Evolutionary conservation across 495 filamentous ascomycete genomes (phyloP), one percentile per base, ranked within the genome.

Genomic region (Podospora pseudopauciseta): DNA sequence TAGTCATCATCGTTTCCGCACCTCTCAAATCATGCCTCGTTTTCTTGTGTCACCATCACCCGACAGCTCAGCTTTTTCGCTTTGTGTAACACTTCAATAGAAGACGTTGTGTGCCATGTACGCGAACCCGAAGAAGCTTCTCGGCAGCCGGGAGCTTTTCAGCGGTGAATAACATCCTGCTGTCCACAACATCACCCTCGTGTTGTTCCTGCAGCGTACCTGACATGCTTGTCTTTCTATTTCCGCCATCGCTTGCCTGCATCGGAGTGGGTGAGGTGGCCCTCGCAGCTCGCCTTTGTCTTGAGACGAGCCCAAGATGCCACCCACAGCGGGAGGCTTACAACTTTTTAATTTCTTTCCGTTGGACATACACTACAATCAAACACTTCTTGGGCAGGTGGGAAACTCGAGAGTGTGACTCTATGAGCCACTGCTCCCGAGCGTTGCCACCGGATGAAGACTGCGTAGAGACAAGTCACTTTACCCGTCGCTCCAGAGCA

Each of bases 401-500:
- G 9, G 7, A 49, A 62, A 69, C 57, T 57, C 27, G 65, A 71
- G 54, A 70, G 32, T 67, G 65, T 63, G 54, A 69, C 67, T 65
- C 23, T 69, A 60, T 54, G 65, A 64, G 62, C 19, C 54, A 59
- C 30, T 63, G 49, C 28, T 32, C 49, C 63, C 67, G 30, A 32
- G 30, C 30, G 39, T 76, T 68, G 74, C 73, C 74, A 72, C 76
- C 74, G 71, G 70, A 28, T 75, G 73, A 75, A 72, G 67, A 49
- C 39, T 58, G 6, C 18, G 30, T 57, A 28, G 66, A 69, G 71
- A 72, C 71, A 70, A 68, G 73, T 65, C 73, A 76, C 69, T 74
- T 76, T 78, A 78, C 67, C 76, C 74, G 73, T 71, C 55, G 73
- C 74, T 67, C 71, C 71, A 75, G 69, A 76, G 7, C 75, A 74